These are phyloP conservation scores for Wickerhamiella parazyma DNA, from an alignment of 805 yeast species.

Conservation along the genomic window DNA sequence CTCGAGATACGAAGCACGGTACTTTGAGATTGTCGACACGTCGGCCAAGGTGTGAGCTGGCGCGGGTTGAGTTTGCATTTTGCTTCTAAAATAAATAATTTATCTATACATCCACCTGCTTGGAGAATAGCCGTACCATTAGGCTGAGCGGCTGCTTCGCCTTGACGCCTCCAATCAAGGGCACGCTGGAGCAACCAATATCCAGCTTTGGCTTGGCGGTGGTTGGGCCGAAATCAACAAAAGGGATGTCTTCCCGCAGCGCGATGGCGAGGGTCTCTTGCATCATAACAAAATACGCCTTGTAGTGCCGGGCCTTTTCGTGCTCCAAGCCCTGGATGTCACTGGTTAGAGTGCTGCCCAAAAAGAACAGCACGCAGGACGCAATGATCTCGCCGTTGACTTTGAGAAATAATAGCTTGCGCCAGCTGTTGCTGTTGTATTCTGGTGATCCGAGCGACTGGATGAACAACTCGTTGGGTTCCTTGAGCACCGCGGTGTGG, in stretches of 20 bases:
- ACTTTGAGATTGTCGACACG: too few relatives aligned
- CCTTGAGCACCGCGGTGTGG: slow-evolving; percentile 28
- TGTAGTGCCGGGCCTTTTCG: slow-evolving; percentile 28
- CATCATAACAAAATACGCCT: slow-evolving; percentile 37
- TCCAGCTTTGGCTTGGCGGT: slow-evolving; percentile 33
- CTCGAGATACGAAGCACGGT: too few relatives aligned
- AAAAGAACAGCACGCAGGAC: slow-evolving; percentile 31
- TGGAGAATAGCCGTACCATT: slow-evolving; percentile 17
- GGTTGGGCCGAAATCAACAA: slow-evolving; percentile 36
- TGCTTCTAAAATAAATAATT: not conserved
- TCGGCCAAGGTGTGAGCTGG: too few relatives aligned
- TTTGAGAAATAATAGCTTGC: slow-evolving; percentile 29
- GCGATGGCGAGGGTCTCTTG: slow-evolving; percentile 33
- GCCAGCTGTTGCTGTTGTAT: slow-evolving; percentile 20
- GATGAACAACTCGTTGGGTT: slow-evolving; percentile 27
- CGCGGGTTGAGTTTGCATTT: too few relatives aligned
- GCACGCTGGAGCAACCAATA: slow-evolving; percentile 30
- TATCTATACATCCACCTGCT: slow-evolving; percentile 15
- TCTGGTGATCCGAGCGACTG: slow-evolving; percentile 22
- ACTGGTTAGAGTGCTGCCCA: slow-evolving; percentile 34
- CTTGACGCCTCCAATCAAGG: slow-evolving; percentile 29
- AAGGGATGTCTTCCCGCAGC: slow-evolving; percentile 26
- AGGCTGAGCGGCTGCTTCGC: slow-evolving; percentile 21
- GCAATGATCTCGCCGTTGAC: slow-evolving; percentile 30
- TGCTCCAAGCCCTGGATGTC: slow-evolving; percentile 34